Base-by-base conservation (phyloP, 257 asterid species). In the Lantana camara region DNA sequence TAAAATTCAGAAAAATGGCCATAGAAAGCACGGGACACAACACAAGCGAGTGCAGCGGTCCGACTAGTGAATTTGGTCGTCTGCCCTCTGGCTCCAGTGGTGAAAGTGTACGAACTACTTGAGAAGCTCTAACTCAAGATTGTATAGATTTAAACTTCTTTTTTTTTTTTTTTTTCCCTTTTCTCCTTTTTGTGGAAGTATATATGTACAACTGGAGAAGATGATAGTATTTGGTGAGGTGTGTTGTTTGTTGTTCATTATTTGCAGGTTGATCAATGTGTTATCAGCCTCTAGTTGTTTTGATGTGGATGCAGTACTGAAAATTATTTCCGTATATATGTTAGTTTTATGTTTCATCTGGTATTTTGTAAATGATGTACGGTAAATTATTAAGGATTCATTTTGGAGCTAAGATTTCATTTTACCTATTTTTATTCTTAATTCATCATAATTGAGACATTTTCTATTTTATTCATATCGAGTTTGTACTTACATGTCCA, bases 1-100 rank as follows among this genome's bases (percentile, higher is more conserved):
- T 69, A 46, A 88, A 88, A 71, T 88, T 91, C 76, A 76, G 74
- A 74, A 82, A 79, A 73, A 79, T 91, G 91, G 98, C 96, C 12
- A 52, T 91, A 9, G 90, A 82, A 70, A 76, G 77, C 62, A 61
- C 65, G n/a, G 85, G 74, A 17, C 83, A 46, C 30, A 79, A 80
- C 41, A 74, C 80, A 0, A 82, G 92, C 12, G 90, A 79, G 64
- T 83, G 72, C 77, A 86, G 96, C 24, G 90, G 85, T 16, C 83
- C 84, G n/a, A n/a, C n/a, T 56, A 87, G 87, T 9, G 90, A 87
- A 34, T 80, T 77, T 16, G 91, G 91, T 1, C 76, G 29, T 47
- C 86, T 73, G 34, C 91, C 88, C 35, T 89, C 93, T 9, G 80
- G 81, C 66, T 82, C 93, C 1, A 86, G 95, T 64, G 84, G 95